Conservation (phyloP, 768 basidiomycete species). For the Agrocybe praecox region DNA sequence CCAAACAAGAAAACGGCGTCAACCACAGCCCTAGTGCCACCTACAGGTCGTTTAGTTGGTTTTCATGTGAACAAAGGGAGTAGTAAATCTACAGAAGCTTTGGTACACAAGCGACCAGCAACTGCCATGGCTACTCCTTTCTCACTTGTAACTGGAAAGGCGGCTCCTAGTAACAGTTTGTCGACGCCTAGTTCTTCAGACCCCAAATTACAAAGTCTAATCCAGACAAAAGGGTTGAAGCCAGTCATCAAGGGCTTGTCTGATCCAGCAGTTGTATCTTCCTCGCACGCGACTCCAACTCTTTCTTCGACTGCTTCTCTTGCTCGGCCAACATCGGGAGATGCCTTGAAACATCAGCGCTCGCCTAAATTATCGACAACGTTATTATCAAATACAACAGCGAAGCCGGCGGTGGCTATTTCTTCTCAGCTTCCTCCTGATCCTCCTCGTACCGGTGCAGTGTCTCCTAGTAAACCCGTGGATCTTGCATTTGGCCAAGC, state of each 20-base stretch:
- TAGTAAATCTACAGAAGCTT: conserved; percentile 13
- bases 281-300: conserved; percentile 72
- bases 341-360: neutral
- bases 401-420: conserved; percentile 6
- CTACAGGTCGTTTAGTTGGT: conserved; percentile 3
- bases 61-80: conserved; percentile 3
- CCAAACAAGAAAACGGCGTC: conserved; percentile 15
- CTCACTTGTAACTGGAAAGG: conserved; percentile 8
- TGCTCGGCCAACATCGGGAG: conserved; percentile 43
- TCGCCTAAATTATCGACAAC: neutral
- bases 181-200: conserved; percentile 20
- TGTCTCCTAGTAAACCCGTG: conserved; percentile 28
- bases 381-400: neutral
- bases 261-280: conserved; percentile 69
- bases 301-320: conserved; percentile 79
- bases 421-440: conserved; percentile 16
- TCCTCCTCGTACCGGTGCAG: conserved; percentile 15
- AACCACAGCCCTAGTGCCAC: conserved; percentile 2
- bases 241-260: conserved; percentile 61
- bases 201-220: conserved; percentile 11
- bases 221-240: conserved; percentile 27
- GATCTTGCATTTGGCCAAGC: conserved; percentile 80
- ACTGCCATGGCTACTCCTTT: conserved; percentile 16
- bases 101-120: conserved; percentile 16
- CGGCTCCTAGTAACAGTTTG: conserved; percentile 9